phyloP scores from a whole-genome alignment of 1,139 yeast species.

The Suhomyces yuchorum region DNA sequence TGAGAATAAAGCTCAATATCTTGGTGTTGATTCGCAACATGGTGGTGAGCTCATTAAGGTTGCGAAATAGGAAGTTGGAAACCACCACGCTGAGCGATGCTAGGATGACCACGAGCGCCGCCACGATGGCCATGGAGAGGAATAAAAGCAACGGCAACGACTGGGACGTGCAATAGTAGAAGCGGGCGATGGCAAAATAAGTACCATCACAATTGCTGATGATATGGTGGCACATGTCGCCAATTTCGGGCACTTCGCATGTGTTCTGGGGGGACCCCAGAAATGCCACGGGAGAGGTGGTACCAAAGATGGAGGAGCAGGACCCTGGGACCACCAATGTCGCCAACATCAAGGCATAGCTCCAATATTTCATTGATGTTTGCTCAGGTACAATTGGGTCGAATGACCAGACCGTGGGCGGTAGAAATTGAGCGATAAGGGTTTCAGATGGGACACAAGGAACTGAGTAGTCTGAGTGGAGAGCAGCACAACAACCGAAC shows the following conservation, averaged over 20 bases:
- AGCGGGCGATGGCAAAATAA: conserved; percentile 30
- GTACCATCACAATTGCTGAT: conserved; percentile 25
- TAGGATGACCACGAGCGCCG: conserved; percentile 23
- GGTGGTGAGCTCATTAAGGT: conserved; percentile 33
- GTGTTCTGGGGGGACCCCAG: conserved; percentile 1
- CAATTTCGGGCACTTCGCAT: conserved; percentile 6
- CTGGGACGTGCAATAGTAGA: conserved; percentile 31
- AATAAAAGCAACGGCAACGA: conserved; percentile 15
- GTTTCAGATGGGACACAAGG: too few species aligned
- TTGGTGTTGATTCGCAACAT: conserved; percentile 32
- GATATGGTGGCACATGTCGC: conserved; percentile 25
- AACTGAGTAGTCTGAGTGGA: too few species aligned
- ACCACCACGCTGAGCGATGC: conserved; percentile 36
- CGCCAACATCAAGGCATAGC: neutral
- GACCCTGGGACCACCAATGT: neutral
- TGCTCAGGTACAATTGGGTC: neutral
- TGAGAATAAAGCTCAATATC: conserved; percentile 37
- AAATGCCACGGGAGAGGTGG: neutral
- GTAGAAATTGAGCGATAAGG: neutral
- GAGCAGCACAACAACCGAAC: neutral
- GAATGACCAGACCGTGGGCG: neutral
- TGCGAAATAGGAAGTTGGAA: conserved; percentile 38
- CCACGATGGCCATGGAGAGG: conserved; percentile 22
- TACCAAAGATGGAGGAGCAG: neutral
- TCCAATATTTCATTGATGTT: neutral